These are phyloP conservation scores for Viola odorata DNA, from an alignment of 345 rosid genomes.

Conservation along the genomic window DNA sequence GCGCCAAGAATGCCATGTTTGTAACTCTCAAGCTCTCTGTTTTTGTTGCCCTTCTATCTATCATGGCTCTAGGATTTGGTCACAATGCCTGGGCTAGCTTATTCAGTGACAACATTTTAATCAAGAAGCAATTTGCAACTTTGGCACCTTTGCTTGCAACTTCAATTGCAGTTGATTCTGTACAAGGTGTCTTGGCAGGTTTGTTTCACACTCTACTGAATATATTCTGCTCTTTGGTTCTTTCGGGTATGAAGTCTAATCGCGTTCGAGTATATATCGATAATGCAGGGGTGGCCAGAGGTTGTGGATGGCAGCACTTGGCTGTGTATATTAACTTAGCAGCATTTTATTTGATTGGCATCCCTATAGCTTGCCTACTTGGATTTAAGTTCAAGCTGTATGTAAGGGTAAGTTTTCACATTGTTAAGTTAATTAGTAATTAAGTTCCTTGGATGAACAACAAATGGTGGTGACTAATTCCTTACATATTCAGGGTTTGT, in stretches of 20 bases:
- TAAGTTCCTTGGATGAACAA: neutral
- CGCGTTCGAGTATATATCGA: neutral
- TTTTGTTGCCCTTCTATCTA: conserved; percentile 42
- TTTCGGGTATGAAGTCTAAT: neutral
- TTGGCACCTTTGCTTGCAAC: conserved; percentile 49
- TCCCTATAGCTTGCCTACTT: conserved; percentile 42
- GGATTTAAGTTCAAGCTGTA: conserved; percentile 49
- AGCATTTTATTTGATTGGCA: conserved; percentile 43
- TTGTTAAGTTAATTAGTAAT: neutral
- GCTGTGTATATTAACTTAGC: conserved; percentile 47
- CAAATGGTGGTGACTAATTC: neutral
- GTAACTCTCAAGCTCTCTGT: conserved; percentile 24
- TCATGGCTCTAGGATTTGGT: conserved; percentile 40
- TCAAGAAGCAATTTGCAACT: conserved; percentile 40
- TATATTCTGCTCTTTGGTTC: neutral
- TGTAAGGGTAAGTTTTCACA: conserved; percentile 35
- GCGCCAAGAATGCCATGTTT: conserved; percentile 14
- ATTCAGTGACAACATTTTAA: conserved; percentile 40
- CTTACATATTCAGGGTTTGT: conserved; percentile 44
- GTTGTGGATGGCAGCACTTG: conserved; percentile 72
- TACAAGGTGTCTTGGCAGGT: conserved; percentile 72
- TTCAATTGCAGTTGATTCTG: conserved; percentile 49
- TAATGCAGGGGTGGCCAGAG: conserved; percentile 61
- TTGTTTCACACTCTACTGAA: neutral
- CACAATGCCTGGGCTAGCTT: conserved; percentile 57